Evolutionary conservation across 805 yeast genomes (phyloP), one percentile per base, ranked within the genome.

Genomic region (Candida rishiriensis): DNA sequence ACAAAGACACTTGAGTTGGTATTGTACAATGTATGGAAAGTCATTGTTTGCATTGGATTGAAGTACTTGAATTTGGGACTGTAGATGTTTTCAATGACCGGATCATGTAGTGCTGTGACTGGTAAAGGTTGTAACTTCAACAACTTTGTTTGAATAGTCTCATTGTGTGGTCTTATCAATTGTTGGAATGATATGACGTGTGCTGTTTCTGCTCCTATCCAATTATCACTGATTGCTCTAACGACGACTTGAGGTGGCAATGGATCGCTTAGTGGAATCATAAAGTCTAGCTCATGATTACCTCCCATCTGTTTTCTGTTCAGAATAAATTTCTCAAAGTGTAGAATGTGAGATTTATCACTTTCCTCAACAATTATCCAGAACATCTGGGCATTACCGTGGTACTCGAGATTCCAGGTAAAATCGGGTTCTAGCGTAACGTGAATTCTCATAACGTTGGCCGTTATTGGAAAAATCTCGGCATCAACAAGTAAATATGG

Each of bases 11-110:
- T 86, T 1, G 84, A 75, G 49, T 85, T 78, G 1, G 84, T 68
- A 62, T 93, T 81, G 66, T 90, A 93, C 38, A 93, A 66, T 0
- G 96, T 78, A 59, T 90, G 96, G 68, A 93, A 93, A 0, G 85
- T 78, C 98, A 91, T 91, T 0, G 98, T 91, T 66, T 93, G 99
- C 97, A 93, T 90, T 3, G 99, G 98, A 60, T 93, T 93, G 74
- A 93, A 93, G 65, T 86, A 91, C 44, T 78, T 77, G 70, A 93
- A 93, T 53, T 74, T 79, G 7, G 62, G 46, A 3, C 72, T 67
- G 60, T 93, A 93, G 35, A 90, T 81, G 4, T 69, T 58, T 59
- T 90, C 96, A 37, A 88, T 64, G 13, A 72, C 69, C 1, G 73
- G 65, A 58, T 89, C 73, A 44, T 88, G 86, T 29, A 91, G 69